Percentiles rank a stretch among this genome's conserved stretches.
These are phyloP conservation scores for Plasmodium relictum DNA, from an alignment of 169 alveolate genomes.

Conservation along the genomic window DNA sequence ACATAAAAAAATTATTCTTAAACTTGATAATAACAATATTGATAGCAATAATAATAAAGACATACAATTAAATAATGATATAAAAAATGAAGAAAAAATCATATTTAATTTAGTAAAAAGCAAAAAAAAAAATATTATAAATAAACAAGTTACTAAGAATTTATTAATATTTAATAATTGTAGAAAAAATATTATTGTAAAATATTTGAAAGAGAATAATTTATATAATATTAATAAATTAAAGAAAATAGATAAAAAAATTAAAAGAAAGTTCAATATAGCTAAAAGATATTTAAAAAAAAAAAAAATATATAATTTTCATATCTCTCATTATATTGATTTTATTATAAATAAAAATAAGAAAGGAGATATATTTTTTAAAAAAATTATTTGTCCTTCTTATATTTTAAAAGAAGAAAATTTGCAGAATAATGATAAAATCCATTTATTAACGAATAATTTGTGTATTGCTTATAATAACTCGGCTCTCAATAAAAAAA, in stretches of 20 bases:
- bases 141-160: constrained; percentile 3
- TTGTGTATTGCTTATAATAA: not conserved
- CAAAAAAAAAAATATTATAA: constrained; percentile 38
- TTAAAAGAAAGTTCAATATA: constrained; percentile 73
- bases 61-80: not conserved
- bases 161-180: constrained; percentile 45
- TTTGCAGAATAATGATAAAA: constrained; percentile 44
- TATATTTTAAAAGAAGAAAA: constrained; percentile 39
- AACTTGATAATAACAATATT: not conserved
- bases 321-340: constrained; percentile 30
- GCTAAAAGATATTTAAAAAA: constrained; percentile 43
- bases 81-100: not conserved
- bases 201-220: constrained; percentile 68
- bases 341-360: constrained; percentile 44
- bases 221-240: constrained; percentile 52
- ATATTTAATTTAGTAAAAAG: constrained; percentile 6
- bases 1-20: constrained; percentile 39
- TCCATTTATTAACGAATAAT: constrained; percentile 15
- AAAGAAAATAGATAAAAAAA: constrained; percentile 46
- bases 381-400: constrained; percentile 44
- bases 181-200: constrained; percentile 55
- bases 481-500: no score
- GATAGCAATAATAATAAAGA: not conserved
- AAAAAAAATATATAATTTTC: constrained; percentile 19
- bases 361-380: constrained; percentile 64